Base-by-base conservation (phyloP, 2,329 filamentous ascomycete genomes). In the Cladosporium cucumerinum region DNA sequence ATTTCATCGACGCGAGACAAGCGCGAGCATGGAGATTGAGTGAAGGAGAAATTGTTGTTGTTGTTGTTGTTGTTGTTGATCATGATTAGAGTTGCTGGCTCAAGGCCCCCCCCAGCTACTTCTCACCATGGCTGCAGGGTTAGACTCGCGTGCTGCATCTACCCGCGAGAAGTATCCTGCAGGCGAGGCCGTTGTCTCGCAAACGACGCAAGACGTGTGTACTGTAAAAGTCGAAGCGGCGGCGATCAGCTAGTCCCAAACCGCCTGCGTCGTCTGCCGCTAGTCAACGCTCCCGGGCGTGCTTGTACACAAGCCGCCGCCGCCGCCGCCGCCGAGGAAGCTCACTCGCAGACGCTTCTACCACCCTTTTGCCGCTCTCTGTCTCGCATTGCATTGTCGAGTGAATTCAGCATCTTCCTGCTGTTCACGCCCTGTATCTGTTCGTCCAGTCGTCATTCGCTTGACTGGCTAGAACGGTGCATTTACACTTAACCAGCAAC, bases 361-460 rank as follows among this genome's bases (percentile, higher is more conserved):
- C 51, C 51, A 54, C 51, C 26, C 51, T 21, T 28, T 28, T 23
- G 51, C 51, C 25, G n/a, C 14, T 21, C 26, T 30, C 51, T 32
- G 51, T 54, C 51, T 54, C 26, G 32, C 32, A 34, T 14, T 34
- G 51, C 51, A 54, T 30, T 28, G 30, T 30, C 51, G 51, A 54
- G n/a, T 54, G 25, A 32, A 46, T 58, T 21, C 32, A 21, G 34
- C 55, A 32, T n/a, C 25, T 30, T 55, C 28, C 28, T 34, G 25
- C 51, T 55, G 16, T 30, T 55, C 51, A 21, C 28, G 51, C 25
- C 25, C 16, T 5, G 5, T 18, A 51, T 51, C 25, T 26, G 48
- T 28, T 58, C 48, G 28, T 54, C 59, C 59, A 52, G 59, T 61
- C 25, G 46, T 61, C 59, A 61, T 43, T 61, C 59, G 59, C 59